phyloP scores from a whole-genome alignment of 2,329 filamentous ascomycete species.

The Albifimbria verrucaria region DNA sequence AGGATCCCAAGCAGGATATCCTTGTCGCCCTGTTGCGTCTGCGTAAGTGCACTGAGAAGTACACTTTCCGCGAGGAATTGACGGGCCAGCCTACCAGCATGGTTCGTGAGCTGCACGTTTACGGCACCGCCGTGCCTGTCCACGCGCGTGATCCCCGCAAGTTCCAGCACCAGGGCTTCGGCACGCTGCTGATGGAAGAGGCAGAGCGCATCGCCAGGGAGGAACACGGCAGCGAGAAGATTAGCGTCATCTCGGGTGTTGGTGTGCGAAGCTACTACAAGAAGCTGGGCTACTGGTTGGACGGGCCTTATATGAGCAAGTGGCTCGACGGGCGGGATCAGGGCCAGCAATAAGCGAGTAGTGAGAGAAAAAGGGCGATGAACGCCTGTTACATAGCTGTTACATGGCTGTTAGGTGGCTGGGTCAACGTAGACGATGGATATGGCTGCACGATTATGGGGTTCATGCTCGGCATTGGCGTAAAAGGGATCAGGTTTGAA shows the following conservation, averaged over 20 bases:
- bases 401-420: too few relatives aligned
- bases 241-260: constrained; percentile 96
- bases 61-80: constrained; percentile 89
- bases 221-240: constrained; percentile 90
- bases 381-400: too few relatives aligned
- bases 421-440: too few relatives aligned
- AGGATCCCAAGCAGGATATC: constrained; percentile 98
- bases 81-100: constrained; percentile 83
- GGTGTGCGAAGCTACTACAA: constrained; percentile 94
- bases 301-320: constrained; percentile 81
- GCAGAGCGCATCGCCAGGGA: constrained; percentile 92
- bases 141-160: constrained; percentile 93
- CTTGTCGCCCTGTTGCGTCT: constrained; percentile 86
- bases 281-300: constrained; percentile 88
- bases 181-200: constrained; percentile 95
- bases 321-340: constrained; percentile 50
- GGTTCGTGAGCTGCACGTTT: constrained; percentile 93
- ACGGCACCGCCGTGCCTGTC: constrained; percentile 94
- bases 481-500: too few relatives aligned
- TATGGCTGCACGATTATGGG: too few relatives aligned
- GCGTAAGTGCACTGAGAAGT: constrained; percentile 84
- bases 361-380: not conserved
- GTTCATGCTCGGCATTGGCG: too few relatives aligned
- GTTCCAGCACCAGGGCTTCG: constrained; percentile 97
- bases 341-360: constrained; percentile 1